These are phyloP conservation scores for Kazachstania psychrophila DNA, from an alignment of 805 yeast genomes.

Conservation along the genomic window DNA sequence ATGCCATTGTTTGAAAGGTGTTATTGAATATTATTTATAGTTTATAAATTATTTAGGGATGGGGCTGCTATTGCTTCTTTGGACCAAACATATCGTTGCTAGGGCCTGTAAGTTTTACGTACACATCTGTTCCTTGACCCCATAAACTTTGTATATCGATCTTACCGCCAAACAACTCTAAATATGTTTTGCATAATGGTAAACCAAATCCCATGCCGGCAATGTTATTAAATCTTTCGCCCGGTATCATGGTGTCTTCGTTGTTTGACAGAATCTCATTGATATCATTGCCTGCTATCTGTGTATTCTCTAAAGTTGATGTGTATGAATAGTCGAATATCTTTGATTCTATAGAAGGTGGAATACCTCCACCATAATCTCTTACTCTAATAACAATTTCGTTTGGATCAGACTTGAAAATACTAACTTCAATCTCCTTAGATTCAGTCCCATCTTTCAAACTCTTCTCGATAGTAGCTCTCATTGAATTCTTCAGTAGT, in stretches of 20 bases:
- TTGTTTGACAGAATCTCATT: not conserved
- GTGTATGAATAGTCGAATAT: constrained; percentile 78
- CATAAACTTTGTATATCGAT: constrained; percentile 59
- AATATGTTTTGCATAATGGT: constrained; percentile 71
- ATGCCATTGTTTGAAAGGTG: no score
- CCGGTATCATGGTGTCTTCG: constrained; percentile 48
- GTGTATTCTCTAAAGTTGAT: constrained; percentile 36
- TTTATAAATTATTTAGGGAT: no score
- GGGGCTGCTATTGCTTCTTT: not conserved
- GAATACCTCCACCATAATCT: constrained; percentile 86
- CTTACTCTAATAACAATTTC: constrained; percentile 67
- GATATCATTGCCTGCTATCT: not conserved
- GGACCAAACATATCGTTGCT: constrained; percentile 5
- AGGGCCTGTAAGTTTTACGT: constrained; percentile 40
- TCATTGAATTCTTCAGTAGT: constrained; percentile 72
- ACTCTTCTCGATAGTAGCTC: constrained; percentile 76
- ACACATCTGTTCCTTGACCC: constrained; percentile 77
- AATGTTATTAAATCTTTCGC: constrained; percentile 54
- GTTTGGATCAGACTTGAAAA: constrained; percentile 23
- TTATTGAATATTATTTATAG: no score
- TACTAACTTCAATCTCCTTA: constrained; percentile 22
- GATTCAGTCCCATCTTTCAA: constrained; percentile 5
- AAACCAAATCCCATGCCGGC: constrained; percentile 97
- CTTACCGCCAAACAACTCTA: constrained; percentile 63
- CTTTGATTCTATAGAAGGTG: constrained; percentile 51